Base-by-base conservation (phyloP, 164 flowering plant species). In the Vitis amurensis region DNA sequence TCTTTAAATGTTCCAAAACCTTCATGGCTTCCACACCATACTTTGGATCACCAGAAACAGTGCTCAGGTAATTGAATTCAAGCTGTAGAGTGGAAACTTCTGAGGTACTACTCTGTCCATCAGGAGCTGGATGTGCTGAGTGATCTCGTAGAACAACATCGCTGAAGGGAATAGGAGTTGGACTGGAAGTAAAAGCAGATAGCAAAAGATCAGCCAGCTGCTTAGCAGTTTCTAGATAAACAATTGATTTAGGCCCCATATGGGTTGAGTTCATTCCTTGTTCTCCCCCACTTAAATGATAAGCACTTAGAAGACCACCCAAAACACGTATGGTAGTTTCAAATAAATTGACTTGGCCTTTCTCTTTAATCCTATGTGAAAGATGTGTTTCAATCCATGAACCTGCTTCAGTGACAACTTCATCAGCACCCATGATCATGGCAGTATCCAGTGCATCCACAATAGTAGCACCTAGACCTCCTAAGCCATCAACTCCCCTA, bases 221-320 rank as follows among this genome's bases (percentile, higher is more conserved):
- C 74, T 70, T 93, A 29, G 99, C 98, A 79, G 66, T 82, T 17
- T 89, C 89, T 53, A 91, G 86, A 70, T 93, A 95, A 68, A 90
- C 84, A 75, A 23, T 52, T 50, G 99, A 87, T 64, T 87, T 88
- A 55, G 98, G 93, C 5, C 94, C 93, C 67, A 74, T 83, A 27
- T 68, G 60, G 71, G 71, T 71, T 47, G 70, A 68, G 31, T 71
- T 79, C 66, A 53, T 79, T 51, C 80, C 88, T 64, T 78, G 72
- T 59, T 81, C 87, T 60, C 86, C 89, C 31, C 91, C 86, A 80
- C 95, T 93, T 52, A 95, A 83, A 85, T 95, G 99, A 76, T 85
- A 93, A 77, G 99, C 99, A 85, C 99, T 93, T 64, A 95, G 80
- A 67, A 93, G 95, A 70, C 99, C 99, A 68, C 99, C 99, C 71